Evolutionary conservation across 768 basidiomycete species (phyloP).

Genomic region (Boletus sp.): DNA sequence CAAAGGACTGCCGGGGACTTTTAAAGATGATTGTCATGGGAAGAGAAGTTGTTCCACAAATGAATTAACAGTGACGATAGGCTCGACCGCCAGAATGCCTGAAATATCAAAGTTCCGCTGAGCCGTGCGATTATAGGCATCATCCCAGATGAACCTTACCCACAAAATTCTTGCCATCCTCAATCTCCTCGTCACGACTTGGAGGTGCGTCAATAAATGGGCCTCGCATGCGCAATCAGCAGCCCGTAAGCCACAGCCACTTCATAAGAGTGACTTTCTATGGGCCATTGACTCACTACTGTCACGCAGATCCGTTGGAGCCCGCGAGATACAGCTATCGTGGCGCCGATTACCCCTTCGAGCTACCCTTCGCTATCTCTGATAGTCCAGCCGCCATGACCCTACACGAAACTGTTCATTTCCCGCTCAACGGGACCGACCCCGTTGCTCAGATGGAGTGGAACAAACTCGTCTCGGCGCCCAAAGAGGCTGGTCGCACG

Average conservation of each 20-base stretch:
- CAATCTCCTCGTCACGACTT: neutral
- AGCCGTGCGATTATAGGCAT: neutral
- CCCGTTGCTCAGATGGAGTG: no score
- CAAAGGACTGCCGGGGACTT: neutral
- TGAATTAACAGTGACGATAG: no score
- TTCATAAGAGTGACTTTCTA: neutral
- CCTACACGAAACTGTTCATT: no score
- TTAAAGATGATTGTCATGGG: neutral
- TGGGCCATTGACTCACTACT: neutral
- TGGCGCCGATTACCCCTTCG: no score
- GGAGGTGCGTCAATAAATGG: conserved; percentile 1
- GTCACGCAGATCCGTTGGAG: neutral
- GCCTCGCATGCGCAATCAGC: neutral
- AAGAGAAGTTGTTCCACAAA: neutral
- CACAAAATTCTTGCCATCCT: neutral
- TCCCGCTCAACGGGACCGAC: no score
- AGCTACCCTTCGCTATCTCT: no score
- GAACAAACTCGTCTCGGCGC: no score
- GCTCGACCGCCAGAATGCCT: neutral
- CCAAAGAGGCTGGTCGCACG: no score
- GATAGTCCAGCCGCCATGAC: no score
- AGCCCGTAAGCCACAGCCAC: neutral
- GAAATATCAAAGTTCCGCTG: neutral
- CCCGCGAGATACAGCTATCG: neutral
- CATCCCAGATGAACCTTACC: neutral